A percentile compares a stretch with the other conserved stretches of the same genome.
Conservation (phyloP, 2,329 filamentous ascomycete species). For the Penicillium glabrum region DNA sequence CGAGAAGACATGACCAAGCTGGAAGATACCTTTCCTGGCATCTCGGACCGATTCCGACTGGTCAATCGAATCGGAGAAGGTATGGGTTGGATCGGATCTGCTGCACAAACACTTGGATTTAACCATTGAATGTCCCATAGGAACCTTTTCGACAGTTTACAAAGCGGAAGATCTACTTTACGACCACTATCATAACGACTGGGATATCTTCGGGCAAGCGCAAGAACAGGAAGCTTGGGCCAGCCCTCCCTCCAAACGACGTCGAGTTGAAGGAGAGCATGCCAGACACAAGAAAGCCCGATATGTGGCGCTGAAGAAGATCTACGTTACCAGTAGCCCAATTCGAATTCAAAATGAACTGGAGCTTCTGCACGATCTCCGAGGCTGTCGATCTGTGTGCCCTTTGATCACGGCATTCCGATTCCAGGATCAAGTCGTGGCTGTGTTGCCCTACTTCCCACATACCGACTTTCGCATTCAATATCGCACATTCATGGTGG, state of each 20-base stretch:
- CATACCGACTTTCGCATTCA: slow-evolving; percentile 91
- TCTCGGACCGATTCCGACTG: slow-evolving; percentile 78
- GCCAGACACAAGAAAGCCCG: slow-evolving; percentile 57
- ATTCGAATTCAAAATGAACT: slow-evolving; percentile 93
- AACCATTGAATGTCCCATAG: slow-evolving; percentile 47
- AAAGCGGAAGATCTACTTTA: slow-evolving; percentile 94
- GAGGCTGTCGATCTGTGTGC: slow-evolving; percentile 80
- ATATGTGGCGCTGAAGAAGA: slow-evolving; percentile 98
- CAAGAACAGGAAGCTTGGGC: slow-evolving; percentile 64
- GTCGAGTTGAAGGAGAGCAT: slow-evolving; percentile 43
- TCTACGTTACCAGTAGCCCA: slow-evolving; percentile 96
- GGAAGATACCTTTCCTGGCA: slow-evolving; percentile 77
- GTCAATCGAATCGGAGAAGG: slow-evolving; percentile 98
- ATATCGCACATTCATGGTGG: slow-evolving; percentile 83
- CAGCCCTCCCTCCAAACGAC: slow-evolving; percentile 64
- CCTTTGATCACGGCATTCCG: slow-evolving; percentile 97
- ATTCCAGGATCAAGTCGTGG: slow-evolving; percentile 89
- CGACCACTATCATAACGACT: slow-evolving; percentile 77
- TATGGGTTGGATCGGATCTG: slow-evolving; percentile 36
- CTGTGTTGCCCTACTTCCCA: slow-evolving; percentile 91
- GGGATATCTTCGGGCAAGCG: slow-evolving; percentile 70
- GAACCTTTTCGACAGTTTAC: slow-evolving; percentile 98
- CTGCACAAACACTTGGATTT: background rate
- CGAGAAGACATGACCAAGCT: slow-evolving; percentile 85
- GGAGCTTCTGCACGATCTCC: slow-evolving; percentile 84